Conservation (phyloP, 208 protist genomes). For the Strigomonas culicis region DNA sequence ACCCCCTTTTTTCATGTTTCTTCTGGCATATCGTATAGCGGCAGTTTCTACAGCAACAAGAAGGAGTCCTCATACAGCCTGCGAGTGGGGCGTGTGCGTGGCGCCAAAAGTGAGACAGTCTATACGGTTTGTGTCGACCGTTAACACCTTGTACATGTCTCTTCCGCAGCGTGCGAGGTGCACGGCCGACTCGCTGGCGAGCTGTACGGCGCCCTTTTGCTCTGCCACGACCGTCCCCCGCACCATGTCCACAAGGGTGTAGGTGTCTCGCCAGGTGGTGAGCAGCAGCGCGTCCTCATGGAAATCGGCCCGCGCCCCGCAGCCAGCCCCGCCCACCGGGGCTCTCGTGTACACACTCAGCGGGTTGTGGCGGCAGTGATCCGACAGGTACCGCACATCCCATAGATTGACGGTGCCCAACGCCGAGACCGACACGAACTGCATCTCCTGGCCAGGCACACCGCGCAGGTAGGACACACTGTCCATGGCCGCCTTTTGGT, state of each 20-base stretch:
- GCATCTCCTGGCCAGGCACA: constrained; percentile 21
- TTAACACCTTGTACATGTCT: too few relatives aligned
- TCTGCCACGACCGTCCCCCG: background rate
- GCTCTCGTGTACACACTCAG: constrained; percentile 23
- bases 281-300: constrained; percentile 10
- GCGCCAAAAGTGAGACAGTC: background rate
- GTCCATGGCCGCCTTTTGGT: constrained; percentile 21
- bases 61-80: background rate
- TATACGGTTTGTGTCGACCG: too few relatives aligned
- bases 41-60: background rate
- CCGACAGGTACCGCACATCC: constrained; percentile 49
- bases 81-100: background rate
- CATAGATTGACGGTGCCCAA: constrained; percentile 55
- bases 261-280: background rate
- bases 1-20: background rate
- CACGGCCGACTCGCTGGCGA: too few relatives aligned
- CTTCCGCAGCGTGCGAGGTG: too few relatives aligned
- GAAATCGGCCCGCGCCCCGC: constrained; percentile 12
- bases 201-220: too few relatives aligned
- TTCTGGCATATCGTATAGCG: background rate
- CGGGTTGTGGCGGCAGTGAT: constrained; percentile 23
- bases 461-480: constrained; percentile 25
- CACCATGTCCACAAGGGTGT: background rate
- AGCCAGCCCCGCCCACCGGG: constrained; percentile 14
- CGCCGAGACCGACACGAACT: constrained; percentile 47